phyloP scores from a whole-genome alignment of 1,139 yeast species.

The Geotrichum cucujoidarum region DNA sequence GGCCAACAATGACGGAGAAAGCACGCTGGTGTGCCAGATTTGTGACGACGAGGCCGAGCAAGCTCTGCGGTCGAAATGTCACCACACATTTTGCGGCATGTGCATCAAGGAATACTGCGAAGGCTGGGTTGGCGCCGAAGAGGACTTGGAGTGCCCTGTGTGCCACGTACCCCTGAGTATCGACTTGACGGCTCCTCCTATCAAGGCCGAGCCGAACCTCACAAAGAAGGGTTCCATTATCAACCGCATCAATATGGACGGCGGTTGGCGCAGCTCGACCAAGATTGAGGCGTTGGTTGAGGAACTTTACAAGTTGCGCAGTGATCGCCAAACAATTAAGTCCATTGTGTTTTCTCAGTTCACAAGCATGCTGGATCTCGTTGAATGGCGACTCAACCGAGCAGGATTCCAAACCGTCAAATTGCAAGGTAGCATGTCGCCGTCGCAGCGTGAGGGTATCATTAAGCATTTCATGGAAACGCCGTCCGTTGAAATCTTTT shows the following conservation, averaged over 20 bases:
- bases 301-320: conserved; percentile 78
- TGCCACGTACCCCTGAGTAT: conserved; percentile 91
- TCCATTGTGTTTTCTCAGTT: conserved; percentile 96
- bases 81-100: conserved; percentile 85
- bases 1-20: conserved; percentile 39
- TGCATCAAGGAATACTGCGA: conserved; percentile 88
- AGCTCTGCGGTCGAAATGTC: conserved; percentile 90
- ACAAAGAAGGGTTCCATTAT: conserved; percentile 80
- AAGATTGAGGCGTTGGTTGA: conserved; percentile 95
- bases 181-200: conserved; percentile 80
- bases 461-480: conserved; percentile 89
- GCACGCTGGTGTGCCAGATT: conserved; percentile 77
- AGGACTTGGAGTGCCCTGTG: conserved; percentile 80
- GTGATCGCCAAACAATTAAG: conserved; percentile 83
- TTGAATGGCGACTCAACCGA: conserved; percentile 88
- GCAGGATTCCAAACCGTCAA: conserved; percentile 95
- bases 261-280: conserved; percentile 90
- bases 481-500: conserved; percentile 83
- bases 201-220: conserved; percentile 62
- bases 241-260: conserved; percentile 77
- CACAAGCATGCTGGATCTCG: conserved; percentile 91
- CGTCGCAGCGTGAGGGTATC: conserved; percentile 86
- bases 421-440: conserved; percentile 94
- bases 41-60: conserved; percentile 99
- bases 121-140: conserved; percentile 62